Conservation (phyloP, 2,329 filamentous ascomycete genomes). For the Didymella arachidicola region DNA sequence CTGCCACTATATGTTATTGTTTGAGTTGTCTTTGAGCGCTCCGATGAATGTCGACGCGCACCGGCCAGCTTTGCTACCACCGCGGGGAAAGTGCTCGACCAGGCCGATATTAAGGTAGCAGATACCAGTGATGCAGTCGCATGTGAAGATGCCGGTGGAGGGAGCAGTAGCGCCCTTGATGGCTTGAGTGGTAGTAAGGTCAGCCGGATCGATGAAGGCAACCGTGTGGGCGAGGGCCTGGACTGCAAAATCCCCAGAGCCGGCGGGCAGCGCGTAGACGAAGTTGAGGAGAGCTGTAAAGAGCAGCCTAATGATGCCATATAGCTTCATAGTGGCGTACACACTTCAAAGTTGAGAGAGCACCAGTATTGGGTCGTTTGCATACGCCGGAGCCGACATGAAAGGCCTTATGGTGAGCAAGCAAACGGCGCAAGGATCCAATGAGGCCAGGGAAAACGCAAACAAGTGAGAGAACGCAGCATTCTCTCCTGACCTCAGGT, state of each 20-base stretch:
- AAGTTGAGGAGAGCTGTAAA: not conserved
- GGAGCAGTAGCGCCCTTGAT: not conserved
- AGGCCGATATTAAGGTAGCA: not conserved
- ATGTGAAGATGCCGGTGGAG: not conserved
- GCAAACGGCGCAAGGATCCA: not conserved
- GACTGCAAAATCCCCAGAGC: not conserved
- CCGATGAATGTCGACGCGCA: not conserved
- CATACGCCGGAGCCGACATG: not conserved
- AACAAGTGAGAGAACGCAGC: not conserved
- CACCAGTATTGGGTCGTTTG: not conserved
- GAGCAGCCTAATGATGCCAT: not conserved
- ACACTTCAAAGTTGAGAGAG: not conserved
- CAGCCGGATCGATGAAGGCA: not conserved
- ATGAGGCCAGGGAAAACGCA: not conserved
- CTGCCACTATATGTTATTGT: not conserved
- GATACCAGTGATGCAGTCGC: not conserved
- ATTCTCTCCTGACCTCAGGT: not conserved
- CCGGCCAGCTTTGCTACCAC: not conserved
- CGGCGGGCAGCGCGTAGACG: not conserved
- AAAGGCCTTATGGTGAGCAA: not conserved
- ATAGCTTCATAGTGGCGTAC: not conserved
- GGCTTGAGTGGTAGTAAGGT: no score
- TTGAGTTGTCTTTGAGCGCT: not conserved
- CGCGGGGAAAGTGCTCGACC: constrained; percentile 1
- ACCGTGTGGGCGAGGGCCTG: not conserved